A percentile compares a stretch with the other conserved stretches of the same genome.
Conservation (phyloP, 179 eudicot genomes). For the Carnegiea gigantea region DNA sequence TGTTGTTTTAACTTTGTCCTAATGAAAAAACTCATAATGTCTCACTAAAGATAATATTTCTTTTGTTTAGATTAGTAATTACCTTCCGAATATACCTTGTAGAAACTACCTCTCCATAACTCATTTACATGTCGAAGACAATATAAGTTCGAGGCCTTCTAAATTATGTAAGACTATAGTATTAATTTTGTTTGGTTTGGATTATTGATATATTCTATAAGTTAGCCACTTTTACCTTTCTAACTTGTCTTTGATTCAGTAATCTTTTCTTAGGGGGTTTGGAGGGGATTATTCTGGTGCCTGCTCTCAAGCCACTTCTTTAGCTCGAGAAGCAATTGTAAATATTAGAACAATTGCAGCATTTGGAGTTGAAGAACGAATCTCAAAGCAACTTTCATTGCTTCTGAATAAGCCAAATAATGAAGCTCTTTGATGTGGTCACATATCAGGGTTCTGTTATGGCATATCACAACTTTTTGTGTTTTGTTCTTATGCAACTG, state of each 20-base stretch:
- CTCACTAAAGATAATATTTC: too few species aligned
- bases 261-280: slow-evolving; percentile 66
- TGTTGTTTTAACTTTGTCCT: too few species aligned
- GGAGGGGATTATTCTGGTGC: slow-evolving; percentile 58
- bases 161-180: too few species aligned
- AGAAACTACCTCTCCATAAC: too few species aligned
- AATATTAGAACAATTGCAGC: slow-evolving; percentile 69
- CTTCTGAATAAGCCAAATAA: slow-evolving; percentile 49
- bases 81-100: too few species aligned
- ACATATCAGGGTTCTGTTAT: slow-evolving; percentile 59
- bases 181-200: too few species aligned
- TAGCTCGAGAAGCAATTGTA: slow-evolving; percentile 66
- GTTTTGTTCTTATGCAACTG: slow-evolving; percentile 51
- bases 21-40: too few species aligned
- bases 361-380: slow-evolving; percentile 60
- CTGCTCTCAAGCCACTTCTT: slow-evolving; percentile 48
- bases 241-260: slow-evolving; percentile 36
- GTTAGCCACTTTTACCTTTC: not conserved
- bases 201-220: too few species aligned
- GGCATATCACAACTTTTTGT: slow-evolving; percentile 53
- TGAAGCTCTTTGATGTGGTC: slow-evolving; percentile 54
- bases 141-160: too few species aligned
- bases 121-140: too few species aligned
- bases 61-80: too few species aligned
- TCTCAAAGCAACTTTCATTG: slow-evolving; percentile 39